A percentile compares a stretch with the other conserved stretches of the same genome.
Conservation (phyloP, 768 basidiomycete species). For the Leccinum boreale region DNA sequence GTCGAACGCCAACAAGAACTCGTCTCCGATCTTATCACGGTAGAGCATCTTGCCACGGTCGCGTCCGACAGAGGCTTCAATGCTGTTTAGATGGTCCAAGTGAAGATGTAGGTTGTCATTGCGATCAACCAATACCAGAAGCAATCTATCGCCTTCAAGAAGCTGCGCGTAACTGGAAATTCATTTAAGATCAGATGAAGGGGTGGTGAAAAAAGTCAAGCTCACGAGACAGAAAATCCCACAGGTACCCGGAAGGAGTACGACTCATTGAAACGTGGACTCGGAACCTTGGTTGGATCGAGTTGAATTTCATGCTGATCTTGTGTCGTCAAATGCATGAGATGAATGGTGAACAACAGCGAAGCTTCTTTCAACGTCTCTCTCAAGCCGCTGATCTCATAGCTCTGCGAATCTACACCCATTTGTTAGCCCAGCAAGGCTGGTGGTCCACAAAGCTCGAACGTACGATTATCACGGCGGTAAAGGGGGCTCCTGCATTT, state of each 20-base stretch:
- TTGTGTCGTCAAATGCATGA: constrained; percentile 29
- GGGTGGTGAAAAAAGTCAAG: not conserved
- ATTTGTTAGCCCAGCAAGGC: not conserved
- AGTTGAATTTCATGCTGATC: constrained; percentile 31
- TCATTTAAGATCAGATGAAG: not conserved
- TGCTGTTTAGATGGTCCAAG: constrained; percentile 32
- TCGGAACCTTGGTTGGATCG: constrained; percentile 17
- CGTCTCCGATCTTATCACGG: constrained; percentile 45
- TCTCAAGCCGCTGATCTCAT: constrained; percentile 15
- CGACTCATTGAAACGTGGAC: constrained; percentile 25
- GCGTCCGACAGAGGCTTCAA: constrained; percentile 35
- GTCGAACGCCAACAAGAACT: constrained; percentile 47
- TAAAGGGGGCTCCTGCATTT: not conserved
- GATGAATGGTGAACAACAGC: constrained; percentile 24
- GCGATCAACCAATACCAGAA: constrained; percentile 39
- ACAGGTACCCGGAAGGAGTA: constrained; percentile 24
- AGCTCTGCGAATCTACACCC: constrained; percentile 13
- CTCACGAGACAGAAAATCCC: constrained; percentile 25
- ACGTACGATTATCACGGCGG: not conserved
- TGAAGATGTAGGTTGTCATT: constrained; percentile 34
- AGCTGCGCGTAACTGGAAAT: constrained; percentile 37
- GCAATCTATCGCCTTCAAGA: constrained; percentile 36
- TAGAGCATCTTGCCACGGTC: constrained; percentile 35
- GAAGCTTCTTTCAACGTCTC: constrained; percentile 20
- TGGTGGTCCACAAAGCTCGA: no score